Conservation (phyloP, 768 basidiomycete genomes). For the Daedalea quercina region DNA sequence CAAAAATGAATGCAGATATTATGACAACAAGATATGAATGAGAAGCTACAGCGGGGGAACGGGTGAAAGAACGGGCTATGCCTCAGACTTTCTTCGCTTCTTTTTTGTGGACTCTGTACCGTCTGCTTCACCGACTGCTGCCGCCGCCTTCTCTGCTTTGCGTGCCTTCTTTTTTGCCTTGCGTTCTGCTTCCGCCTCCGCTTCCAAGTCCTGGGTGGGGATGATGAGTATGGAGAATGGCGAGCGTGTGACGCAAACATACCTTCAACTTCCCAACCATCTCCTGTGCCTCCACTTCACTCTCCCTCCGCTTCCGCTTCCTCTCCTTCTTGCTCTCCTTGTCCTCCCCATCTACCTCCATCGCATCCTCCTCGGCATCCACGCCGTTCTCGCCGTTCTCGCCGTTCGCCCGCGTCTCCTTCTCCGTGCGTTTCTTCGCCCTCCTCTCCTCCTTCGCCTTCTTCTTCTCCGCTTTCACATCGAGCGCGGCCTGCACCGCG, state of each 20-base stretch:
- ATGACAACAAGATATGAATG: not conserved
- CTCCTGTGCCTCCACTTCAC: constrained; percentile 41
- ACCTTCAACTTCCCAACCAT: constrained; percentile 33
- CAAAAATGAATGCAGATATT: not conserved
- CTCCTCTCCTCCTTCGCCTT: constrained; percentile 71
- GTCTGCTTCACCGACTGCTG: constrained; percentile 19
- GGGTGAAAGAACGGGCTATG: constrained; percentile 10
- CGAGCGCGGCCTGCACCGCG: constrained; percentile 67
- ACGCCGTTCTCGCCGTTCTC: constrained; percentile 37
- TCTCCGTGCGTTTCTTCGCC: constrained; percentile 55
- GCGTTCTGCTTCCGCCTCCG: constrained; percentile 60
- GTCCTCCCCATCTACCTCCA: constrained; percentile 29
- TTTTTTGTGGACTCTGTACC: constrained; percentile 51
- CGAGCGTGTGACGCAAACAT: not conserved
- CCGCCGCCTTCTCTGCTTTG: constrained; percentile 71
- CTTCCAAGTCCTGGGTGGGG: too few species aligned
- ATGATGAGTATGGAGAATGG: not conserved
- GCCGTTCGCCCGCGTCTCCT: constrained; percentile 29
- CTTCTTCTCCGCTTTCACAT: constrained; percentile 86
- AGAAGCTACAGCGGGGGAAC: too few species aligned
- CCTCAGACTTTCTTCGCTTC: constrained; percentile 39
- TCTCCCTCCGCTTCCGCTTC: constrained; percentile 47
- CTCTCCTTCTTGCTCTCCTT: constrained; percentile 33
- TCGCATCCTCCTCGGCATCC: constrained; percentile 25
- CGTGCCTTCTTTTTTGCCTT: constrained; percentile 74